These are phyloP conservation scores for Eucalyptus pauciflora DNA, from an alignment of 345 rosid genomes.

Conservation along the genomic window DNA sequence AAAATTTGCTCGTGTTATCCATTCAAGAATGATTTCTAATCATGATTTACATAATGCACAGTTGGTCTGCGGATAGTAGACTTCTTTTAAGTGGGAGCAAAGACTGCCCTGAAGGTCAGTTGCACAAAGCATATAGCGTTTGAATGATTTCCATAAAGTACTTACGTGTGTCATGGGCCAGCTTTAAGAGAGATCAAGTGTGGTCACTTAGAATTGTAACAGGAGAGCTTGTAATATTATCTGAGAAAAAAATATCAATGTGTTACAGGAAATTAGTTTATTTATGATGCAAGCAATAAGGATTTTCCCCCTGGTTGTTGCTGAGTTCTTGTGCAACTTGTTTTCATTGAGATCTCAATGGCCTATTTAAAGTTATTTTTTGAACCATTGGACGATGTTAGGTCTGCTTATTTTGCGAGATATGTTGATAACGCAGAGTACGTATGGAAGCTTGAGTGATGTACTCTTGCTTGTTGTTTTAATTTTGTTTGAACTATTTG, in stretches of 20 bases:
- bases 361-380: background rate
- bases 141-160: background rate
- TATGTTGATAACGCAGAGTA: background rate
- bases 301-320: background rate
- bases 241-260: background rate
- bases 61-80: slow-evolving; percentile 98
- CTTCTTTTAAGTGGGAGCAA: slow-evolving; percentile 94
- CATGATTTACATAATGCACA: slow-evolving; percentile 8
- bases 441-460: background rate
- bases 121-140: background rate
- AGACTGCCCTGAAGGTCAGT: slow-evolving; percentile 81
- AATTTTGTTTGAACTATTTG: background rate
- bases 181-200: background rate
- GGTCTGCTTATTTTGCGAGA: background rate
- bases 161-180: background rate
- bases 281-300: background rate
- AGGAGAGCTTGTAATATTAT: background rate
- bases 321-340: background rate
- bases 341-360: background rate
- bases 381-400: background rate
- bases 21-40: background rate
- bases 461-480: background rate
- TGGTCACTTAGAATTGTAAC: background rate
- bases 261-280: background rate
- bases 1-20: background rate